Evolutionary conservation across 306 rosid genomes (phyloP).

Genomic region (Abrus precatorius): DNA sequence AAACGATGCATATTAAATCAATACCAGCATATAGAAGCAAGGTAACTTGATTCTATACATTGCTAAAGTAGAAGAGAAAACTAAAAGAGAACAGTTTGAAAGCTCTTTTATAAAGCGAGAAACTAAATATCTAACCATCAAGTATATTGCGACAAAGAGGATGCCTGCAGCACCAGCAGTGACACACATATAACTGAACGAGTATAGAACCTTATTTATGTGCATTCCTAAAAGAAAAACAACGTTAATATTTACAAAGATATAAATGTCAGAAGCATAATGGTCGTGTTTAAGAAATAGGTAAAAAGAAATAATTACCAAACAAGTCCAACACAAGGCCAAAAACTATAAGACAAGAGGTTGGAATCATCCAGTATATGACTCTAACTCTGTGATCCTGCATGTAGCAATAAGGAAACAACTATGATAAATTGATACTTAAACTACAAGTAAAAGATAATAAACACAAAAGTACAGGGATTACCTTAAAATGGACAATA

Average conservation of each 20-base stretch:
- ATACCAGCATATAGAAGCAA: background rate
- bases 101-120: background rate
- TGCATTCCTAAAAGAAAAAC: conserved; percentile 69
- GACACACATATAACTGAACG: conserved; percentile 86
- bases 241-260: background rate
- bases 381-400: conserved; percentile 86
- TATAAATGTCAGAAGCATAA: conserved; percentile 1
- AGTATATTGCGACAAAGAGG: conserved; percentile 78
- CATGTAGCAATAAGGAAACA: conserved; percentile 39
- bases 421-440: background rate
- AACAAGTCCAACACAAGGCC: conserved; percentile 74
- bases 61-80: conserved; percentile 16
- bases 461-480: background rate
- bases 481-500: conserved; percentile 87
- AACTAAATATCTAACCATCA: conserved; percentile 66
- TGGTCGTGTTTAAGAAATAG: background rate
- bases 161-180: conserved; percentile 90
- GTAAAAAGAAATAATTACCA: conserved; percentile 53
- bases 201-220: conserved; percentile 89
- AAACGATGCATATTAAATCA: background rate
- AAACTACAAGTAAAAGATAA: background rate
- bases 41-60: background rate
- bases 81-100: background rate
- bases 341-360: conserved; percentile 65
- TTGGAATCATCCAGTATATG: conserved; percentile 78